Evolutionary conservation across 208 protist species (phyloP).

Genomic region (Trypanosoma platydactyli): DNA sequence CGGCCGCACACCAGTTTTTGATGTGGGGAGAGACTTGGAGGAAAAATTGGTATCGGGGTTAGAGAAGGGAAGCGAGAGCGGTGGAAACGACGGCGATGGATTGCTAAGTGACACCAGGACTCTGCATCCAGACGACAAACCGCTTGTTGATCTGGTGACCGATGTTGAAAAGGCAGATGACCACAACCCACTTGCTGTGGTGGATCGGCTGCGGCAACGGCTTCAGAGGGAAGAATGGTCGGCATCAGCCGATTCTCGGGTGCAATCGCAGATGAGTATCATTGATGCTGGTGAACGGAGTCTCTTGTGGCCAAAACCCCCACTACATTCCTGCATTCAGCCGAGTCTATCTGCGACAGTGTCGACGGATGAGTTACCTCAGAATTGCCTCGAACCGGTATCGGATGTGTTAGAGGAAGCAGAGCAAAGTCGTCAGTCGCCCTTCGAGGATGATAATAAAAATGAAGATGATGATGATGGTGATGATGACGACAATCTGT

Average conservation of each 20-base stretch:
- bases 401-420: neutral
- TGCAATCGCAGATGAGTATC: neutral
- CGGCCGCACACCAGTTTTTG: neutral
- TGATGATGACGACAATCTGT: too few relatives aligned
- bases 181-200: neutral
- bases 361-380: neutral
- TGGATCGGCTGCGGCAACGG: neutral
- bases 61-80: neutral
- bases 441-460: too few relatives aligned
- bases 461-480: too few relatives aligned
- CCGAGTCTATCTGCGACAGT: neutral
- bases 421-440: neutral
- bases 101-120: neutral
- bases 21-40: neutral
- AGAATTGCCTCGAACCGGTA: neutral
- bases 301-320: constrained; percentile 17
- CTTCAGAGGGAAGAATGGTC: neutral
- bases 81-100: neutral
- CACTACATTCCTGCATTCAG: constrained; percentile 1
- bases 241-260: neutral
- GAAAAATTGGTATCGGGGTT: neutral
- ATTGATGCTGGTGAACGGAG: too few relatives aligned
- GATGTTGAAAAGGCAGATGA: neutral
- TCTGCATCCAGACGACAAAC: neutral
- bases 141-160: too few relatives aligned